Conservation (phyloP, 208 protist genomes). For the Crithidia mellificae region DNA sequence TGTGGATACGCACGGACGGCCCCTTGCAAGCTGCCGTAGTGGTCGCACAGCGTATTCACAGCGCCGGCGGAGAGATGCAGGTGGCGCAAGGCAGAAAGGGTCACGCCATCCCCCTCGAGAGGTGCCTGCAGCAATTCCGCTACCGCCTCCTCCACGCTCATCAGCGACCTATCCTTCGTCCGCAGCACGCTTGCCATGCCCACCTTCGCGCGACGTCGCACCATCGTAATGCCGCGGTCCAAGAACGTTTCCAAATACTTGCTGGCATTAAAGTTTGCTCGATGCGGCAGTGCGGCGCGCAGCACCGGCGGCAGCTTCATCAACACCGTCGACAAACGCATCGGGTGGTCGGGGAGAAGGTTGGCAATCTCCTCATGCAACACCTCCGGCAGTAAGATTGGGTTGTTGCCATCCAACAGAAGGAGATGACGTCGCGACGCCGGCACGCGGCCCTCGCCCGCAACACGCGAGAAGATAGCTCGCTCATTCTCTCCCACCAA, state of each 20-base stretch:
- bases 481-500: constrained; percentile 61
- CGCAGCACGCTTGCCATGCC: neutral
- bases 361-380: constrained; percentile 76
- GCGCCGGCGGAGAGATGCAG: constrained; percentile 47
- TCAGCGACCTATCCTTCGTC: constrained; percentile 8
- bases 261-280: constrained; percentile 50
- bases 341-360: constrained; percentile 53
- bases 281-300: constrained; percentile 52
- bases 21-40: constrained; percentile 56
- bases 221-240: constrained; percentile 47
- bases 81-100: constrained; percentile 42
- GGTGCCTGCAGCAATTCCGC: constrained; percentile 64
- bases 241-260: constrained; percentile 34
- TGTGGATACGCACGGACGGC: constrained; percentile 69
- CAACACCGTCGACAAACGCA: constrained; percentile 38
- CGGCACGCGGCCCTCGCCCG: constrained; percentile 66
- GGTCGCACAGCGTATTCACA: constrained; percentile 41
- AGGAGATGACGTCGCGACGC: constrained; percentile 61
- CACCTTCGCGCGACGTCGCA: constrained; percentile 30
- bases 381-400: constrained; percentile 63
- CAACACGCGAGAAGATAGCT: constrained; percentile 34
- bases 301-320: constrained; percentile 65
- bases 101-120: constrained; percentile 49
- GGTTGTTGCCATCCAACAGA: constrained; percentile 85
- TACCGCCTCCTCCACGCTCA: constrained; percentile 74